phyloP scores from a whole-genome alignment of 2,329 filamentous ascomycete species.

The Pyricularia grisea region DNA sequence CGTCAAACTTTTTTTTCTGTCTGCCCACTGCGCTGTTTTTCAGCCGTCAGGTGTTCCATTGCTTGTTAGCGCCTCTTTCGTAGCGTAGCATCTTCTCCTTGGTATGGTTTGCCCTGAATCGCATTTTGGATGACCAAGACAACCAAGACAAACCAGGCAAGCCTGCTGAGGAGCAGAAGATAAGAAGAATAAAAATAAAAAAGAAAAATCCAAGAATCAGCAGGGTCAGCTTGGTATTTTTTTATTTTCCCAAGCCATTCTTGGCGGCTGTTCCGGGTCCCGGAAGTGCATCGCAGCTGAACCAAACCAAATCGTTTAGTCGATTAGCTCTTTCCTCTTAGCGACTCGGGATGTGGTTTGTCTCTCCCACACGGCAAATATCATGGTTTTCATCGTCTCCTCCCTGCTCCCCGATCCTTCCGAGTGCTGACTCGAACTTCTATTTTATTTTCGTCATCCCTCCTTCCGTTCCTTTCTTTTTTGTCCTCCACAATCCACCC shows the following conservation, averaged over 20 bases:
- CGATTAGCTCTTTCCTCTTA: not conserved
- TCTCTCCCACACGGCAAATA: not conserved
- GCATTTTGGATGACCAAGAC: not conserved
- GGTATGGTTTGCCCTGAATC: not conserved
- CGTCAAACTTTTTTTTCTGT: not conserved
- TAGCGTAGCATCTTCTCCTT: not conserved
- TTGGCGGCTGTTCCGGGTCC: not conserved
- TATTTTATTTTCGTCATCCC: not conserved
- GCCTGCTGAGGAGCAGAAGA: too few species aligned
- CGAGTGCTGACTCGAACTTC: not conserved
- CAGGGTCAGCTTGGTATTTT: too few species aligned
- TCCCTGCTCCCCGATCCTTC: not conserved
- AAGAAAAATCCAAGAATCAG: too few species aligned
- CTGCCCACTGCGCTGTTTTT: not conserved
- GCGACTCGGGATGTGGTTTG: not conserved
- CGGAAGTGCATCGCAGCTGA: not conserved
- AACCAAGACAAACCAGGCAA: not conserved
- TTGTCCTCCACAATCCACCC: not conserved
- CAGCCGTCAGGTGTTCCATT: not conserved
- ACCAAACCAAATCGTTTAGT: too few species aligned
- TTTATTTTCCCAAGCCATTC: not conserved
- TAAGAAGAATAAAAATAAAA: too few species aligned
- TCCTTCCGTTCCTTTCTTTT: not conserved
- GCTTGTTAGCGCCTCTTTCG: not conserved
- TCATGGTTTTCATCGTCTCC: not conserved